These are phyloP conservation scores for Pythium diclinum DNA, from an alignment of 352 stramenopile genomes.

Conservation along the genomic window DNA sequence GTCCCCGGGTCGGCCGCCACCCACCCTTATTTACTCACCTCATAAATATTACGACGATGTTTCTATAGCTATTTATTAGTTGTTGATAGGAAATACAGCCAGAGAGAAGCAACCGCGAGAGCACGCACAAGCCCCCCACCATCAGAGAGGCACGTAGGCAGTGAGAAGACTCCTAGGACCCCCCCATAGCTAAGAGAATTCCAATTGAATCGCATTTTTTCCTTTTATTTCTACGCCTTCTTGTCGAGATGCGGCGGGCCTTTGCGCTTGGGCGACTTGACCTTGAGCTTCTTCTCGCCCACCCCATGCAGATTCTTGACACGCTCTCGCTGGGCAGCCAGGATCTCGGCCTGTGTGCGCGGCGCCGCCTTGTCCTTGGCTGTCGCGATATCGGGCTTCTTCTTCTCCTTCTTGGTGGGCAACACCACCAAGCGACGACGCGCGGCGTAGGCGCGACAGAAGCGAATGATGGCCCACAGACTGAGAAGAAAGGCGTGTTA, in stretches of 20 bases:
- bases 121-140: not conserved
- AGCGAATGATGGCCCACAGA: constrained; percentile 79
- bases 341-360: constrained; percentile 77
- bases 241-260: constrained; percentile 39
- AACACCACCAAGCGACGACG: constrained; percentile 57
- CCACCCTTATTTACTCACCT: constrained; percentile 78
- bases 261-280: constrained; percentile 70
- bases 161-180: not conserved
- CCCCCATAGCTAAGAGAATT: constrained; percentile 9
- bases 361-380: constrained; percentile 52
- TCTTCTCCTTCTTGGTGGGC: constrained; percentile 67
- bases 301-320: constrained; percentile 63
- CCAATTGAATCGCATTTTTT: constrained; percentile 7
- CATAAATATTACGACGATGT: constrained; percentile 80
- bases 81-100: constrained; percentile 25
- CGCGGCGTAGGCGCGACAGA: constrained; percentile 53
- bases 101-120: constrained; percentile 7
- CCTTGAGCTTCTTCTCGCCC: constrained; percentile 62
- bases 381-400: constrained; percentile 69
- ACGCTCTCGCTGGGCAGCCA: constrained; percentile 65
- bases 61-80: constrained; percentile 34
- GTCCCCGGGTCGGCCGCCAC: constrained; percentile 33
- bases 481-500: constrained; percentile 24
- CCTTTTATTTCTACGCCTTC: constrained; percentile 18
- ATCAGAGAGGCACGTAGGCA: constrained; percentile 9